Evolutionary conservation across 345 rosid genomes (phyloP), one percentile per base, ranked within the genome.

Genomic region (Arabidopsis suecica): DNA sequence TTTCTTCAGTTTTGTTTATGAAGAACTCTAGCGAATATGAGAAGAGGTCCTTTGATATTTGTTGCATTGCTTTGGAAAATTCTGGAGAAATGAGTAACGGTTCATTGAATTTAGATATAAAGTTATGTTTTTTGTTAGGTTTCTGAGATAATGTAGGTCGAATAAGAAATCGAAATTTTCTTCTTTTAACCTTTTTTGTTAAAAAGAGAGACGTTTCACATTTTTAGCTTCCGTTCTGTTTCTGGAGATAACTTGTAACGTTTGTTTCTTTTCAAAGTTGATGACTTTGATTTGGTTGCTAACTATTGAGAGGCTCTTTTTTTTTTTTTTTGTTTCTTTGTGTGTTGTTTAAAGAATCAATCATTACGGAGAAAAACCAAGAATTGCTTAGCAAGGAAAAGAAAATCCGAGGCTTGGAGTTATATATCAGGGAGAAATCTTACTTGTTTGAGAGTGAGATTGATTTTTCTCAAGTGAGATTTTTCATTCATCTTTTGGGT

Each of bases 381-480:
- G 82, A 80, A 54, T n/a, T 74, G 51, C 9, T 75, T 5, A 77
- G 5, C 65, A 79, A 79, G 59, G 83, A 82, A 34, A 82, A 77
- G 51, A 50, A 23, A 22, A 65, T 84, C 30, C 68, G 48, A 68
- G 78, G 25, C 3, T 4, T 84, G 80, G 85, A 82, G 83, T 67
- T 45, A 48, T 65, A 33, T 36, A 77, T 82, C 65, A 50, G 78
- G 55, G 85, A 84, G 74, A 82, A 74, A 48, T 64, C 80, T 0
- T 69, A 78, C 57, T 68, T 50, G 48, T 71, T 84, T 14, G 68
- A 82, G 58, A 71, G 45, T 63, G 83, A 82, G 34, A 62, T 71
- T 47, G 83, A 84, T 51, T 74, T 76, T 74, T 28, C 48, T 2
- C 78, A 80, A 68, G 87, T 84, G 68, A 69, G 80, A 9, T 64